Evolutionary conservation across 805 yeast species (phyloP).

Genomic region (Candida piceae): DNA sequence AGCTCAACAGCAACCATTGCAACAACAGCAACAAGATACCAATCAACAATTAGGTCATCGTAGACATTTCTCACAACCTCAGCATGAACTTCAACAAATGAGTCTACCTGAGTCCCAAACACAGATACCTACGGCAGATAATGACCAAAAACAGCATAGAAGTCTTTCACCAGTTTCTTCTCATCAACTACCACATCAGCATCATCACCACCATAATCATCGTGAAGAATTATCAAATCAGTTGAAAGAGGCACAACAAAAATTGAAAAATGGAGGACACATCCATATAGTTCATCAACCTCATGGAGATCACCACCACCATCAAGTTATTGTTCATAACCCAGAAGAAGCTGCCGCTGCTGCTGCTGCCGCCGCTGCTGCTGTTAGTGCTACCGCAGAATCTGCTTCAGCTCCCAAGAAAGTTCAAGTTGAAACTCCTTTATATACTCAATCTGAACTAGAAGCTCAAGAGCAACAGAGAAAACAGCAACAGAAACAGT

Average conservation of each 20-base stretch:
- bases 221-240: conserved; percentile 22
- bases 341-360: conserved; percentile 5
- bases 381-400: neutral
- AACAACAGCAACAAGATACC: conserved; percentile 8
- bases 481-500: neutral
- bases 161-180: conserved; percentile 4
- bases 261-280: conserved; percentile 23
- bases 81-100: neutral
- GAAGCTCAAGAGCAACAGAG: neutral
- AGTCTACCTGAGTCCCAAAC: neutral
- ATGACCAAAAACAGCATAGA: conserved; percentile 8
- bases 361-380: neutral
- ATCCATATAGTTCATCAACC: conserved; percentile 27
- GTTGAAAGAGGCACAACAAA: conserved; percentile 23
- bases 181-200: conserved; percentile 14
- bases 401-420: too few relatives aligned
- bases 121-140: too few relatives aligned
- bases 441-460: neutral
- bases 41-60: conserved; percentile 1
- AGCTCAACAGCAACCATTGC: conserved; percentile 10
- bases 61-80: neutral
- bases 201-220: conserved; percentile 27
- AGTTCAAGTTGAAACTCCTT: too few relatives aligned
- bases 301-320: conserved; percentile 27
- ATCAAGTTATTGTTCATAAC: conserved; percentile 23